Percentiles rank a stretch among this genome's conserved stretches.
phyloP scores from a whole-genome alignment of 768 basidiomycete genomes.

The Tulasnella sp. region DNA sequence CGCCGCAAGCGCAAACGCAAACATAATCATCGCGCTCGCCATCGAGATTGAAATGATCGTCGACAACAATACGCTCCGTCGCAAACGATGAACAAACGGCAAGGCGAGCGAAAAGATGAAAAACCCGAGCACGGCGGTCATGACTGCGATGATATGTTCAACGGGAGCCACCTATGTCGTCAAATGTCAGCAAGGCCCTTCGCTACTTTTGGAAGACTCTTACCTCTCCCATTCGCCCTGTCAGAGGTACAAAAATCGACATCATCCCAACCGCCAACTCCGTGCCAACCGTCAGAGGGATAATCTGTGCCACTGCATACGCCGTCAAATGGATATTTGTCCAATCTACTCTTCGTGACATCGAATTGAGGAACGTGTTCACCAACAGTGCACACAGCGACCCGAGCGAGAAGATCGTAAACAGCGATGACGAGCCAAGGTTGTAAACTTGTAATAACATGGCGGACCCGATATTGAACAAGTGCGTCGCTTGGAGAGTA shows the following conservation, averaged over 20 bases:
- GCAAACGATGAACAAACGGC: slow-evolving; percentile 67
- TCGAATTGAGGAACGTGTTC: slow-evolving; percentile 33
- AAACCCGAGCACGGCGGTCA: slow-evolving; percentile 47
- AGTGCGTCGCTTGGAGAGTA: slow-evolving; percentile 40
- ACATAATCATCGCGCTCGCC: slow-evolving; percentile 39
- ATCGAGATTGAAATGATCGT: slow-evolving; percentile 37
- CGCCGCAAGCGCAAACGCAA: slow-evolving; percentile 37
- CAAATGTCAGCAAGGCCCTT: neutral
- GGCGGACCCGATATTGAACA: slow-evolving; percentile 46
- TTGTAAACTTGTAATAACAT: slow-evolving; percentile 45
- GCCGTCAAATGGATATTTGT: slow-evolving; percentile 35
- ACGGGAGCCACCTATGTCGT: slow-evolving; percentile 52
- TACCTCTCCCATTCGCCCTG: slow-evolving; percentile 61
- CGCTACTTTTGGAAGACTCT: slow-evolving; percentile 1
- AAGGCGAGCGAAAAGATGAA: slow-evolving; percentile 46
- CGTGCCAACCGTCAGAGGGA: slow-evolving; percentile 45
- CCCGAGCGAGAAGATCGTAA: slow-evolving; percentile 49
- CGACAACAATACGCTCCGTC: slow-evolving; percentile 30
- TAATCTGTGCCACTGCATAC: slow-evolving; percentile 48
- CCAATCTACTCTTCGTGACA: slow-evolving; percentile 19
- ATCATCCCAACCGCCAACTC: slow-evolving; percentile 48
- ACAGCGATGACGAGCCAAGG: slow-evolving; percentile 65
- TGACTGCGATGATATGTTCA: slow-evolving; percentile 76
- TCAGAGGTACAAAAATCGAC: slow-evolving; percentile 89
- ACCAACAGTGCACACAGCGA: slow-evolving; percentile 44